Conservation (phyloP, 106 monocot species). For the Dendrobium officinale region DNA sequence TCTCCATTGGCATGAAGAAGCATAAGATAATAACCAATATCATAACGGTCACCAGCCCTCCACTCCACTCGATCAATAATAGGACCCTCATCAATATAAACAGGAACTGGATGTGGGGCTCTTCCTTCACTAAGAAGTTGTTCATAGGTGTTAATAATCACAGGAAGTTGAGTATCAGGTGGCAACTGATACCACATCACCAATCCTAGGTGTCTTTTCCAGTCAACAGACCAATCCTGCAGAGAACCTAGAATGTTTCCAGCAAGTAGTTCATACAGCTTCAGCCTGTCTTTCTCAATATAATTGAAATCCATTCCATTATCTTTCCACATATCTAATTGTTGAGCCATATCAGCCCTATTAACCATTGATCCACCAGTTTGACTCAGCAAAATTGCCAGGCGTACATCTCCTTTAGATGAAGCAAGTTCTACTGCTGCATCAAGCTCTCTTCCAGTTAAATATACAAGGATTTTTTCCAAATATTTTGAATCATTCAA, state of each 20-base stretch:
- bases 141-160: constrained; percentile 66
- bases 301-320: constrained; percentile 86
- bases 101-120: constrained; percentile 84
- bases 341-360: constrained; percentile 72
- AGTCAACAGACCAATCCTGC: constrained; percentile 58
- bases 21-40: constrained; percentile 95
- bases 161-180: constrained; percentile 63
- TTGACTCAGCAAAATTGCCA: constrained; percentile 77
- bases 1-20: constrained; percentile 83
- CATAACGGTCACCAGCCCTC: constrained; percentile 63
- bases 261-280: constrained; percentile 77
- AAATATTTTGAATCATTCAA: constrained; percentile 58
- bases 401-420: constrained; percentile 81
- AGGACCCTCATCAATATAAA: constrained; percentile 87
- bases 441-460: constrained; percentile 84
- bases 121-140: constrained; percentile 75
- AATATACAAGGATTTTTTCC: constrained; percentile 59
- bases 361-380: constrained; percentile 79
- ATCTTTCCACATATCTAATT: constrained; percentile 74
- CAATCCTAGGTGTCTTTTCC: constrained; percentile 85
- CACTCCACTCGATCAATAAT: constrained; percentile 47
- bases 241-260: constrained; percentile 77
- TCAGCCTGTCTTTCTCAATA: constrained; percentile 74
- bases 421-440: constrained; percentile 77
- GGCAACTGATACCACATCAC: constrained; percentile 90